Evolutionary conservation across 73 alveolate genomes (phyloP).

Genomic region (Blepharisma stoltei): DNA sequence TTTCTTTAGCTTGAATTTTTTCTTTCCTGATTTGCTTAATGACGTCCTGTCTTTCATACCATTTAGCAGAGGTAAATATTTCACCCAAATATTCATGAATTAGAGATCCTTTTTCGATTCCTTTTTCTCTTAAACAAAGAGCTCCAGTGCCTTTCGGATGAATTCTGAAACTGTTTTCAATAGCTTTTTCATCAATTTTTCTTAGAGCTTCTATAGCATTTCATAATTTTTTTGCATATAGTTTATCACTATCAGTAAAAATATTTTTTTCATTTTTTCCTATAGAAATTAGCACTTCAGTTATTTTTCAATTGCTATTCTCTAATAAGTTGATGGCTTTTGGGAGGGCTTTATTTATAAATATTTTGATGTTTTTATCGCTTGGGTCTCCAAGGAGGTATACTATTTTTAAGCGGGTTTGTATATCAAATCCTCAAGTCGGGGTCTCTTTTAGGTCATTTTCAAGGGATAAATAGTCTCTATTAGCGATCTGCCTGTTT

Average conservation of each 20-base stretch:
- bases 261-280: constrained; percentile 53
- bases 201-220: not conserved
- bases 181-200: constrained; percentile 33
- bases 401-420: constrained; percentile 81
- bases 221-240: not conserved
- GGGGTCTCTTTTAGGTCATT: constrained; percentile 83
- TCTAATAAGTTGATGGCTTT: constrained; percentile 53
- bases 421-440: constrained; percentile 96
- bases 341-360: constrained; percentile 71
- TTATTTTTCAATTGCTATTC: constrained; percentile 51
- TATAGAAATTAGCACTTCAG: constrained; percentile 70
- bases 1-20: constrained; percentile 30
- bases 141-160: constrained; percentile 97
- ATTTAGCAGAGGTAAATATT: constrained; percentile 91
- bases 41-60: constrained; percentile 97
- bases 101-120: constrained; percentile 83
- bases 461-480: constrained; percentile 60
- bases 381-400: constrained; percentile 67
- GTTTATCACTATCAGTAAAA: constrained; percentile 28
- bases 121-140: constrained; percentile 72
- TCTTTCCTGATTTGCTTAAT: constrained; percentile 80
- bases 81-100: constrained; percentile 96
- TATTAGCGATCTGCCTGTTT: constrained; percentile 70
- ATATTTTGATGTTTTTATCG: constrained; percentile 66
- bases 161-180: constrained; percentile 70